phyloP scores from a whole-genome alignment of 1,139 yeast species.

The Candida smagusa region DNA sequence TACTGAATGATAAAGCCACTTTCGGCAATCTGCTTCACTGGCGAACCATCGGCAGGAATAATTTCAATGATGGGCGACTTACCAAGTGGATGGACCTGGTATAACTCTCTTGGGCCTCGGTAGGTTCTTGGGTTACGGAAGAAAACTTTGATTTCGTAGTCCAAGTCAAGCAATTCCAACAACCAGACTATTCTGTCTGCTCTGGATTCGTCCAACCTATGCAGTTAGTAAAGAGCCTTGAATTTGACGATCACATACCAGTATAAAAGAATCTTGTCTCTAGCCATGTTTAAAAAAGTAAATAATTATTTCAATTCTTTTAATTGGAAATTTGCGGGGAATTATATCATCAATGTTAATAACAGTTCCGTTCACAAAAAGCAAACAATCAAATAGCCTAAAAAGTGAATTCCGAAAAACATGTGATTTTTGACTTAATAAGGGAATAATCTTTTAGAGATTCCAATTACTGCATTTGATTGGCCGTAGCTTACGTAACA shows the following conservation, averaged over 20 bases:
- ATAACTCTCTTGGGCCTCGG: conserved; percentile 45
- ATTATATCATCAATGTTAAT: background rate
- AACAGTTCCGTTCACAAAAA: too few relatives aligned
- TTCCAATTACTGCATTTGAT: too few relatives aligned
- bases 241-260: conserved; percentile 22
- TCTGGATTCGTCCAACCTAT: conserved; percentile 50
- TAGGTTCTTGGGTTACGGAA: conserved; percentile 44
- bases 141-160: conserved; percentile 50
- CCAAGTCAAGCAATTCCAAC: conserved; percentile 48
- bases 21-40: conserved; percentile 37
- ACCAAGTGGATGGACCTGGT: conserved; percentile 54
- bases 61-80: conserved; percentile 54
- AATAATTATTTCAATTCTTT: background rate
- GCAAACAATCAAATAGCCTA: too few relatives aligned
- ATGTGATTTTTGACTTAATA: too few relatives aligned
- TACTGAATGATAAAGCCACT: conserved; percentile 48
- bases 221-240: conserved; percentile 6
- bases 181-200: conserved; percentile 55
- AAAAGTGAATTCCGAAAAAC: too few relatives aligned
- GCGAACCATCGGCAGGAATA: conserved; percentile 41
- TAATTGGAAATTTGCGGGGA: background rate
- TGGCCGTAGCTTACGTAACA: too few relatives aligned
- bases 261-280: conserved; percentile 27
- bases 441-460: too few relatives aligned
- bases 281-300: conserved; percentile 2